Conservation (phyloP, 306 rosid species). For the Sindora glabra region DNA sequence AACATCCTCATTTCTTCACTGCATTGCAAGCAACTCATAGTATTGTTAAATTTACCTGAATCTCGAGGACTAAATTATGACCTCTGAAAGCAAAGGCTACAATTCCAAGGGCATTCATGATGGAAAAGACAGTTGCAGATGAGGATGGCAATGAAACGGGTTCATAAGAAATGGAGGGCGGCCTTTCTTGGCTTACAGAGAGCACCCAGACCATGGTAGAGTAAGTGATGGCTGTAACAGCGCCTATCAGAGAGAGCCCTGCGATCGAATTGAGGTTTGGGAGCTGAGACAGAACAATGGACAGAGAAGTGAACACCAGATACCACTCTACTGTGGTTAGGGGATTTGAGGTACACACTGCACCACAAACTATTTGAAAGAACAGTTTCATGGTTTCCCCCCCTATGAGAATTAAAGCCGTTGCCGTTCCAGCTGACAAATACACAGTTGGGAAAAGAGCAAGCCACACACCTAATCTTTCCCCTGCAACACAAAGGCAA, state of each 20-base stretch:
- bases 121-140: constrained; percentile 18
- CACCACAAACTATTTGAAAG: constrained; percentile 22
- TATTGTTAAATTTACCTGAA: constrained; percentile 45
- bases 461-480: constrained; percentile 14
- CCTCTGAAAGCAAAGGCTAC: constrained; percentile 56
- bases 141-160: not conserved
- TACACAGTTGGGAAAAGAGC: constrained; percentile 29
- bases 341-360: constrained; percentile 17
- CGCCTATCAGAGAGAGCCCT: constrained; percentile 41
- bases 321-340: constrained; percentile 38
- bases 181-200: constrained; percentile 31
- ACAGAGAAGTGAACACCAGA: constrained; percentile 35
- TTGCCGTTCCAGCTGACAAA: constrained; percentile 38
- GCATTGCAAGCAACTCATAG: too few relatives aligned
- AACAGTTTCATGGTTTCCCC: constrained; percentile 27
- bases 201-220: constrained; percentile 37
- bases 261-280: constrained; percentile 54
- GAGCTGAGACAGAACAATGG: constrained; percentile 34
- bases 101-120: constrained; percentile 42
- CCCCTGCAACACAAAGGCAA: constrained; percentile 7
- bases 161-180: constrained; percentile 27
- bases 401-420: constrained; percentile 34
- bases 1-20: too few relatives aligned
- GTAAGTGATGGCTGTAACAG: constrained; percentile 35
- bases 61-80: constrained; percentile 50